A percentile compares a stretch with the other conserved stretches of the same genome.
These are phyloP conservation scores for Beauveria bassiana DNA, from an alignment of 2,329 filamentous ascomycete species.

Conservation along the genomic window DNA sequence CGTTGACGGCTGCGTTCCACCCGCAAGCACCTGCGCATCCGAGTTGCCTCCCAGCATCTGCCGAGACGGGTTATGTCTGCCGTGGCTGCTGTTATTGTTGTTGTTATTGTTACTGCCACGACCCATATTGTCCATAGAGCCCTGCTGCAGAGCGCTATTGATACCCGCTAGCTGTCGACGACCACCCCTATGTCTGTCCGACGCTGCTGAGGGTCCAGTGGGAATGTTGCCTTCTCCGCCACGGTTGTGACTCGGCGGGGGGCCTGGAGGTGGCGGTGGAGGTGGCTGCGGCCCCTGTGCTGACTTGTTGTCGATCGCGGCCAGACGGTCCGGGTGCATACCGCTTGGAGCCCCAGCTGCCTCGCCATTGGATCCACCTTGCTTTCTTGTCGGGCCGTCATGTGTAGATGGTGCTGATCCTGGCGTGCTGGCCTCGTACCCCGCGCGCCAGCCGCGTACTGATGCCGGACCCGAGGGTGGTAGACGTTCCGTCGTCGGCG, in stretches of 20 bases:
- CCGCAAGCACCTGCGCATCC: conserved; percentile 49
- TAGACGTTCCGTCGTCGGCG: conserved; percentile 40
- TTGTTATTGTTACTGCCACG: conserved; percentile 14
- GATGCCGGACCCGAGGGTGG: conserved; percentile 48
- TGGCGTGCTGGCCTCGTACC: conserved; percentile 31
- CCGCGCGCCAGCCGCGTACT: conserved; percentile 37
- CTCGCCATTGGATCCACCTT: conserved; percentile 24
- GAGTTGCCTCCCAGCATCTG: conserved; percentile 40
- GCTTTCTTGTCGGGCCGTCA: conserved; percentile 31
- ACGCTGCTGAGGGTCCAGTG: conserved; percentile 28
- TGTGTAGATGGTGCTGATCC: conserved; percentile 25
- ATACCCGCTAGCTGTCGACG: conserved; percentile 52
- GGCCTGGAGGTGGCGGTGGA: conserved; percentile 24
- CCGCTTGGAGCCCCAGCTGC: conserved; percentile 21
- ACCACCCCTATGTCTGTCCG: conserved; percentile 33
- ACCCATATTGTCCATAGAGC: conserved; percentile 28
- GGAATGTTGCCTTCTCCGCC: conserved; percentile 24
- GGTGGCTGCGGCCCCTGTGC: conserved; percentile 12
- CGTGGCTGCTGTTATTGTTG: conserved; percentile 1
- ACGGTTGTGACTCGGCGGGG: conserved; percentile 20
- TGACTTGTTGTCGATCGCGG: conserved; percentile 30
- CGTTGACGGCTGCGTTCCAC: conserved; percentile 43
- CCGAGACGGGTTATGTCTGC: conserved; percentile 28
- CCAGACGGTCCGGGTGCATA: conserved; percentile 44
- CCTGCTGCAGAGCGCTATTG: conserved; percentile 47